Percentiles rank a stretch among this genome's conserved stretches.
Evolutionary conservation across 163 green algal species (phyloP).

Genomic region (Chloromonas sp.): DNA sequence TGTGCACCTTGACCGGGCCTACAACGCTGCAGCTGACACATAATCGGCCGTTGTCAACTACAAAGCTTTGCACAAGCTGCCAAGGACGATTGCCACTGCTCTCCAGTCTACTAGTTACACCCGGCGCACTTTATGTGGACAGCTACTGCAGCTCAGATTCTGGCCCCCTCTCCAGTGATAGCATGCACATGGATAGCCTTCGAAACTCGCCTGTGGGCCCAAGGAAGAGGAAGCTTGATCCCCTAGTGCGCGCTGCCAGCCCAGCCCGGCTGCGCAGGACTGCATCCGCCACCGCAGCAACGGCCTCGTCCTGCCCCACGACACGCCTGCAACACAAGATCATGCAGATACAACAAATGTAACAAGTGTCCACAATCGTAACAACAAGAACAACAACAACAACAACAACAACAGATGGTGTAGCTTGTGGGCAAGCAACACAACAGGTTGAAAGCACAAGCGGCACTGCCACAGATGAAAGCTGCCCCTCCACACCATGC

Average conservation of each 20-base stretch:
- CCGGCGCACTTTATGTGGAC: background rate
- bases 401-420: too few relatives aligned
- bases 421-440: background rate
- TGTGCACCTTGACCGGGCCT: too few relatives aligned
- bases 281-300: conserved; percentile 68
- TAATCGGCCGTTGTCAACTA: too few relatives aligned
- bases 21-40: too few relatives aligned
- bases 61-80: background rate
- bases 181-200: background rate
- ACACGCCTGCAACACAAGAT: conserved; percentile 26
- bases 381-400: too few relatives aligned
- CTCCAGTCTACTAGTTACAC: background rate
- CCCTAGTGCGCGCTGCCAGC: conserved; percentile 41
- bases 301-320: conserved; percentile 64
- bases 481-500: too few relatives aligned
- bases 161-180: background rate
- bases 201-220: conserved; percentile 59
- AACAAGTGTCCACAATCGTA: too few relatives aligned
- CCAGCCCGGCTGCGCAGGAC: conserved; percentile 59
- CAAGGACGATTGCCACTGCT: background rate
- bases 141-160: background rate
- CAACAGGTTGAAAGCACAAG: background rate
- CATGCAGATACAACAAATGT: too few relatives aligned
- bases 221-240: conserved; percentile 86
- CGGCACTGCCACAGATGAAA: too few relatives aligned